Evolutionary conservation across 2,329 filamentous ascomycete genomes (phyloP).

Genomic region (Pochonia chlamydosporia): DNA sequence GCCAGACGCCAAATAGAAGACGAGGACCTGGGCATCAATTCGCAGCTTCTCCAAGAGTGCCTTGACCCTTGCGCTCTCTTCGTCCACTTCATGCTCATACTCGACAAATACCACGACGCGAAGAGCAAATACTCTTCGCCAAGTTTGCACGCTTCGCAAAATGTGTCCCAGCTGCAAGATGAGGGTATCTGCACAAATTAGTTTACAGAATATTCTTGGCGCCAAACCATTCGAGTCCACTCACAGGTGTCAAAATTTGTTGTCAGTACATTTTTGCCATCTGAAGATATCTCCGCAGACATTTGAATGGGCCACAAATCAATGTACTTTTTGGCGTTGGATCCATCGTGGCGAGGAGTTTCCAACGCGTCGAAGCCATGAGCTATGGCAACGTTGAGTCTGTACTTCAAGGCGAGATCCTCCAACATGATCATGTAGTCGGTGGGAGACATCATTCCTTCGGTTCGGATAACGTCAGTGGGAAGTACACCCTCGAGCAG

Average conservation of each 20-base stretch:
- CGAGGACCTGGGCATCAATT: conserved; percentile 72
- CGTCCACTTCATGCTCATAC: conserved; percentile 76
- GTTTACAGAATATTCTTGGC: not conserved
- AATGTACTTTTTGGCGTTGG: conserved; percentile 68
- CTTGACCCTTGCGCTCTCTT: conserved; percentile 67
- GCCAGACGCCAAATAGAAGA: conserved; percentile 77
- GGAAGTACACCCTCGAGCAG: conserved; percentile 56
- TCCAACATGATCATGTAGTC: conserved; percentile 80
- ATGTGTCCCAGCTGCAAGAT: conserved; percentile 85
- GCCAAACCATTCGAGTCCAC: conserved; percentile 16
- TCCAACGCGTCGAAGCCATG: conserved; percentile 75
- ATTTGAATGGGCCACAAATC: conserved; percentile 93
- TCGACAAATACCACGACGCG: conserved; percentile 85
- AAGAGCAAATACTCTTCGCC: conserved; percentile 67
- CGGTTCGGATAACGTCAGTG: conserved; percentile 63
- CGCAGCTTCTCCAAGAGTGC: conserved; percentile 73
- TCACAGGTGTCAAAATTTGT: conserved; percentile 88
- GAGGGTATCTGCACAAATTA: conserved; percentile 51
- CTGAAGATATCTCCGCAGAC: conserved; percentile 73
- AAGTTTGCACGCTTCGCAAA: conserved; percentile 71
- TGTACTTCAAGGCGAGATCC: conserved; percentile 69
- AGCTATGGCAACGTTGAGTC: conserved; percentile 79
- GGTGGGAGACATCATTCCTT: conserved; percentile 61
- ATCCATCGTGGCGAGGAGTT: conserved; percentile 55
- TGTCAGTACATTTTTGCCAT: conserved; percentile 64